phyloP scores from a whole-genome alignment of 1,139 yeast species.

The Pichia sp. region DNA sequence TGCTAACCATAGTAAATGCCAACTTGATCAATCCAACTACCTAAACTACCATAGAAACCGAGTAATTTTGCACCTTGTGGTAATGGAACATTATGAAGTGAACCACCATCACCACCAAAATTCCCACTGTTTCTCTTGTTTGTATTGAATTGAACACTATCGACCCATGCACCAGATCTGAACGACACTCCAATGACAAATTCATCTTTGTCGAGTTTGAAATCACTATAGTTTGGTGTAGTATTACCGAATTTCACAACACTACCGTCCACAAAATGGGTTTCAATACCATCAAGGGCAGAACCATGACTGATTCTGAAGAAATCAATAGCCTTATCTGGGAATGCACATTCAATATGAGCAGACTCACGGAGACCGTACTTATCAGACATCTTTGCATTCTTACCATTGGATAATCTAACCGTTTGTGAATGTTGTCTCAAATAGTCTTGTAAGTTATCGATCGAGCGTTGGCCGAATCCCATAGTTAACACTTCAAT shows the following conservation, averaged over 20 bases:
- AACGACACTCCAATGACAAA: constrained; percentile 56
- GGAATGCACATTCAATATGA: constrained; percentile 24
- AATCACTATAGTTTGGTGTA: constrained; percentile 57
- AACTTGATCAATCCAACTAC: constrained; percentile 70
- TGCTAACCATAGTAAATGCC: constrained; percentile 52
- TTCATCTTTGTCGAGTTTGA: constrained; percentile 57
- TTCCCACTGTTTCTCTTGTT: constrained; percentile 46
- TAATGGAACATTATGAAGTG: constrained; percentile 52
- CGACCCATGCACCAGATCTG: constrained; percentile 86
- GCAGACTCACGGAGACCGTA: constrained; percentile 27
- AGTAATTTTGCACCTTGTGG: constrained; percentile 59
- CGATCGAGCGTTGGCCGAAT: constrained; percentile 35
- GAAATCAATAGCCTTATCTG: constrained; percentile 36
- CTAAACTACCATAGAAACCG: constrained; percentile 68
- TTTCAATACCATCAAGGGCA: constrained; percentile 76
- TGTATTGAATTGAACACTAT: constrained; percentile 71
- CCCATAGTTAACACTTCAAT: constrained; percentile 50
- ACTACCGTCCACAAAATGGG: constrained; percentile 28
- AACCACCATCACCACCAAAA: constrained; percentile 76
- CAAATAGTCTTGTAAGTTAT: constrained; percentile 43
- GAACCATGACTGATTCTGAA: constrained; percentile 67
- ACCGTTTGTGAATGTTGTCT: constrained; percentile 17
- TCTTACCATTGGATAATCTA: constrained; percentile 18
- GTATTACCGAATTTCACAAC: constrained; percentile 53
- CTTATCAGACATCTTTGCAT: constrained; percentile 22